These are phyloP conservation scores for Fistulina hepatica DNA, from an alignment of 1,284 basidiomycete species.

Conservation along the genomic window DNA sequence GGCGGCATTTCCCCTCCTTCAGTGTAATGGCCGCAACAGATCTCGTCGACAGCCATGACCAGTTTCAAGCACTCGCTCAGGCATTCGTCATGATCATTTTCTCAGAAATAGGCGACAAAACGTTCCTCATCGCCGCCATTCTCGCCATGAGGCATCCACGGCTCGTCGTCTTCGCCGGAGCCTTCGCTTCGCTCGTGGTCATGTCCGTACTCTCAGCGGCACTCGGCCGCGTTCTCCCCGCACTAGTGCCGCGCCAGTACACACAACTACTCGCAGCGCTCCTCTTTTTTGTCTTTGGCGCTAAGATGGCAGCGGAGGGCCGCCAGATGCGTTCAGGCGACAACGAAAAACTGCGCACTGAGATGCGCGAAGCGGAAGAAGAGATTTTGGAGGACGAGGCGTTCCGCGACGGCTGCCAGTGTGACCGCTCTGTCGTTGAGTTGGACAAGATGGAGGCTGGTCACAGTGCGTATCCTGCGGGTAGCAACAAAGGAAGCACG, in stretches of 20 bases:
- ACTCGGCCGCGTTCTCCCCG: constrained; percentile 77
- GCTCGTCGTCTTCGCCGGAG: constrained; percentile 79
- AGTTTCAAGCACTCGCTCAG: constrained; percentile 61
- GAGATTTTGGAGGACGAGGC: constrained; percentile 72
- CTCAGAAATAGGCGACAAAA: constrained; percentile 96
- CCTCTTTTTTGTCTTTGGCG: constrained; percentile 81
- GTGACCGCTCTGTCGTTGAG: constrained; percentile 34
- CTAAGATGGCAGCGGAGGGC: constrained; percentile 77
- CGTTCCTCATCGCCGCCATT: constrained; percentile 94
- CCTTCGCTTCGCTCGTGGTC: constrained; percentile 78
- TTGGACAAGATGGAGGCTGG: constrained; percentile 57
- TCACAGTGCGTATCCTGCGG: too few relatives aligned
- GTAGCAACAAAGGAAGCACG: too few relatives aligned
- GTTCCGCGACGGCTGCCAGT: constrained; percentile 32
- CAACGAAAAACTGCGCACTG: constrained; percentile 76
- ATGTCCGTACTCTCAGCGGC: constrained; percentile 90
- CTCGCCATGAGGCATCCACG: constrained; percentile 92
- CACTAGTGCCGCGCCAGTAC: constrained; percentile 70
- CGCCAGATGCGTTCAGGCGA: constrained; percentile 66
- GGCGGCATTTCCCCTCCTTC: too few relatives aligned
- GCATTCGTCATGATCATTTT: constrained; percentile 83
- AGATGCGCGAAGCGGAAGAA: constrained; percentile 87
- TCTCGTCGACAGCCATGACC: too few relatives aligned
- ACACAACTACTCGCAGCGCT: constrained; percentile 72
- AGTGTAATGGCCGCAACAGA: too few relatives aligned